These are phyloP conservation scores for Parathielavia hyrcaniae DNA, from an alignment of 495 filamentous ascomycete genomes.

Conservation along the genomic window DNA sequence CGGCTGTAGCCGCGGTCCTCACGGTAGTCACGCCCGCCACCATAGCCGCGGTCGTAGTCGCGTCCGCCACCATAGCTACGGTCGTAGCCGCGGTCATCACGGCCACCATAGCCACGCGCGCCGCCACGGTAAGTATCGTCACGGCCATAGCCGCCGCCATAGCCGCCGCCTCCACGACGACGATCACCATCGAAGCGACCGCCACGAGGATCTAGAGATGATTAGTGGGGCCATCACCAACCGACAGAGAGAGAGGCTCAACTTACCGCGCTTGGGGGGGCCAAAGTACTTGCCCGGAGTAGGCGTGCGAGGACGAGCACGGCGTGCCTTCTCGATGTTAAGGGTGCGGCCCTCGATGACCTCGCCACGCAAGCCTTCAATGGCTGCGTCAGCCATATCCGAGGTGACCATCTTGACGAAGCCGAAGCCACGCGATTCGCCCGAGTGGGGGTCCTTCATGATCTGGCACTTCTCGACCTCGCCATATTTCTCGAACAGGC, in stretches of 20 bases:
- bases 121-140: constrained; percentile 43
- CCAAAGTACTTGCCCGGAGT: constrained; percentile 99
- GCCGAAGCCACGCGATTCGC: constrained; percentile 97
- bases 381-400: constrained; percentile 91
- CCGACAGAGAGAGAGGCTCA: constrained; percentile 4
- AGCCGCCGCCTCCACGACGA: constrained; percentile 33
- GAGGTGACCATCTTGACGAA: constrained; percentile 98
- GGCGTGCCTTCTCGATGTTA: constrained; percentile 98
- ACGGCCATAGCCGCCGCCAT: constrained; percentile 25
- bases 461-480: constrained; percentile 99
- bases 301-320: constrained; percentile 86
- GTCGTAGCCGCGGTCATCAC: constrained; percentile 45
- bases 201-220: constrained; percentile 28
- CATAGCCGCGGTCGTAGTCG: constrained; percentile 46
- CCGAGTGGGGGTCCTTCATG: constrained; percentile 96
- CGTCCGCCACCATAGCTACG: constrained; percentile 39
- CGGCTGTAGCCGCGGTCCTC: constrained; percentile 48
- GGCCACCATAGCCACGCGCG: constrained; percentile 41
- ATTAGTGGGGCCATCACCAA: neutral
- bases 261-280: constrained; percentile 92
- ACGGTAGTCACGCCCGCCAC: constrained; percentile 47
- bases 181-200: constrained; percentile 28
- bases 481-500: constrained; percentile 97
- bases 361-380: constrained; percentile 92
- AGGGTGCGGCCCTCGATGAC: constrained; percentile 91